Percentiles rank a stretch among this genome's conserved stretches.
Evolutionary conservation across 345 rosid genomes (phyloP).

Genomic region (Sonneratia caseolaris): DNA sequence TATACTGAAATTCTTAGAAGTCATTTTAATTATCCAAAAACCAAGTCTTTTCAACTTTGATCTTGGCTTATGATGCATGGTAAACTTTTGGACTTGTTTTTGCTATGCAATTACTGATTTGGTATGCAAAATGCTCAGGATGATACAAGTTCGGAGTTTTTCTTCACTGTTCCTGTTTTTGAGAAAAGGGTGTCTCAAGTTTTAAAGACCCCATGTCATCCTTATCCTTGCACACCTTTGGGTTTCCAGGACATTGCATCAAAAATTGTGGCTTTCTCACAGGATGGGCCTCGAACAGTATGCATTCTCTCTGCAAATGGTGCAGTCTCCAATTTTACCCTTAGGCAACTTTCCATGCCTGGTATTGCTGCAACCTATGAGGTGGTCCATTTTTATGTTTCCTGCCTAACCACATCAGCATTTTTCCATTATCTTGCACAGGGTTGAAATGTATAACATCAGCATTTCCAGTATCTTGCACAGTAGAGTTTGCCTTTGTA

Average conservation of each 20-base stretch:
- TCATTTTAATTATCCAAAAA: neutral
- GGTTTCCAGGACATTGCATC: slow-evolving; percentile 61
- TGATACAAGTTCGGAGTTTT: neutral
- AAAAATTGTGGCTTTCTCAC: slow-evolving; percentile 62
- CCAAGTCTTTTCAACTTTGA: neutral
- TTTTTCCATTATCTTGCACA: neutral
- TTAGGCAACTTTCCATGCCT: slow-evolving; percentile 47
- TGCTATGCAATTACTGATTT: neutral
- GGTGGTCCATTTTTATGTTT: slow-evolving; percentile 30
- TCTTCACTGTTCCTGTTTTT: neutral
- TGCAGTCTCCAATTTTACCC: slow-evolving; percentile 57
- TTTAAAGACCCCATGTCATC: neutral
- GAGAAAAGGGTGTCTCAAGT: no score
- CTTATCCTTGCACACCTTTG: neutral
- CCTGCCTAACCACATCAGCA: neutral
- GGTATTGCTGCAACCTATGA: slow-evolving; percentile 56
- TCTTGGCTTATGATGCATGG: no score
- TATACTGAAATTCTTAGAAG: neutral
- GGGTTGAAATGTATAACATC: no score
- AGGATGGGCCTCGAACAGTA: slow-evolving; percentile 72
- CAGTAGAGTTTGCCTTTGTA: neutral
- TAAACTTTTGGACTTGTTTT: no score
- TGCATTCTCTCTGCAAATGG: slow-evolving; percentile 91
- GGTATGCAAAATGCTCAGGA: neutral
- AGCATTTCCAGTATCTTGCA: neutral